Percentiles rank a stretch among this genome's conserved stretches.
Conservation (phyloP, 1,139 yeast species). For the Spencermartinsiella ligniputridi region DNA sequence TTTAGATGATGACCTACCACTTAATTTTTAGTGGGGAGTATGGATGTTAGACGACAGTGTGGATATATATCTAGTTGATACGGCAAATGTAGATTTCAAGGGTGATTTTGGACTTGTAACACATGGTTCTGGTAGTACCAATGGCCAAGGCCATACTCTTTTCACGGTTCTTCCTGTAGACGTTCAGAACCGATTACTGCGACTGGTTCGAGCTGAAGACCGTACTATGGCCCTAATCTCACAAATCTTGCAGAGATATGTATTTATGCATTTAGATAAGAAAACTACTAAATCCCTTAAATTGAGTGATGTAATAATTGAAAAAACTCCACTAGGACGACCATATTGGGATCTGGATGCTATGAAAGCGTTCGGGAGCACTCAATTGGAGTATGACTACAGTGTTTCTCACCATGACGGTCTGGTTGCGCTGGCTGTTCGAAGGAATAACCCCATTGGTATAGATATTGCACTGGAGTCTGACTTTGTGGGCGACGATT, state of each 20-base stretch:
- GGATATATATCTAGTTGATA: no score
- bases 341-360: conserved; percentile 5
- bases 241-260: conserved; percentile 3
- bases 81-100: no score
- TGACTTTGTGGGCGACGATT: neutral
- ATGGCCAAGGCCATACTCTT: no score
- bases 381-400: neutral
- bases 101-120: no score
- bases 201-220: neutral
- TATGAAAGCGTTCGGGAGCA: neutral
- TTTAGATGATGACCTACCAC: no score
- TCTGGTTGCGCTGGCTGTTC: conserved; percentile 4
- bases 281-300: neutral
- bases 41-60: no score
- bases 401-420: conserved; percentile 7
- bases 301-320: neutral
- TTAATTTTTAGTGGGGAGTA: no score
- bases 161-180: no score
- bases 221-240: conserved; percentile 18
- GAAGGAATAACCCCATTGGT: conserved; percentile 8
- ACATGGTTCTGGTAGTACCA: no score
- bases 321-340: conserved; percentile 1
- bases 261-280: neutral
- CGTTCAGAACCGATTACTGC: neutral
- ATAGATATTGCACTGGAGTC: conserved; percentile 38